Evolutionary conservation across 202 grass and related monocot genomes (phyloP).

Genomic region (Zizania palustris): DNA sequence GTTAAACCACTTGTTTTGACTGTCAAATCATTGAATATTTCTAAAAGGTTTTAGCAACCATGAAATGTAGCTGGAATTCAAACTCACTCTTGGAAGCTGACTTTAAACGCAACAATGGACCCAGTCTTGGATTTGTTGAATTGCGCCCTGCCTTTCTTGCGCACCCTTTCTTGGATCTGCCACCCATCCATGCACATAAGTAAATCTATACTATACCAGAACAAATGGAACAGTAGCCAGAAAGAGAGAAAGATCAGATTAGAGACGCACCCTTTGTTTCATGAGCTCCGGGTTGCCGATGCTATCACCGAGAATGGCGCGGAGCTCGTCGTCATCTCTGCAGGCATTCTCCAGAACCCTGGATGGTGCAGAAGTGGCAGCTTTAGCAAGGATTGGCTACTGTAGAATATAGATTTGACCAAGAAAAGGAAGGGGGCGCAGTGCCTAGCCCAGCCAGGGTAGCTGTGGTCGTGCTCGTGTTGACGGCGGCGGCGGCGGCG

Average conservation of each 20-base stretch:
- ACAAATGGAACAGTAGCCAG: background rate
- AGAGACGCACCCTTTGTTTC: conserved; percentile 72
- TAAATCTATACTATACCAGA: background rate
- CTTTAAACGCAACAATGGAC: conserved; percentile 83
- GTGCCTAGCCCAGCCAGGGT: conserved; percentile 85
- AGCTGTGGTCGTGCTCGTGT: conserved; percentile 63
- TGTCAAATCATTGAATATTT: too few relatives aligned
- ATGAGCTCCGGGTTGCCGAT: conserved; percentile 90
- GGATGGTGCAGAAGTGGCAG: conserved; percentile 8
- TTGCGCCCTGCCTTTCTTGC: conserved; percentile 66
- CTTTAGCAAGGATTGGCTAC: background rate
- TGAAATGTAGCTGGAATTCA: background rate
- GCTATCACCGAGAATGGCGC: conserved; percentile 84
- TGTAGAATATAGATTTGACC: background rate
- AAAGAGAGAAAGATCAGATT: background rate
- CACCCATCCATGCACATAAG: conserved; percentile 21
- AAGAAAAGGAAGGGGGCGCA: conserved; percentile 1
- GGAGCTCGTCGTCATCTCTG: conserved; percentile 77
- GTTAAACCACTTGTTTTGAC: too few relatives aligned
- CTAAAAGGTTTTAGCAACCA: background rate
- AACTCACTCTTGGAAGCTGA: conserved; percentile 91
- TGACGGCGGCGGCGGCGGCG: conserved; percentile 70
- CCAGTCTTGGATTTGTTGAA: conserved; percentile 81
- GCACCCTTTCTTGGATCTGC: conserved; percentile 87
- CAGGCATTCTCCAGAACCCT: conserved; percentile 95